These are phyloP conservation scores for Linaria vulgaris DNA, from an alignment of 257 asterid species.

Conservation along the genomic window DNA sequence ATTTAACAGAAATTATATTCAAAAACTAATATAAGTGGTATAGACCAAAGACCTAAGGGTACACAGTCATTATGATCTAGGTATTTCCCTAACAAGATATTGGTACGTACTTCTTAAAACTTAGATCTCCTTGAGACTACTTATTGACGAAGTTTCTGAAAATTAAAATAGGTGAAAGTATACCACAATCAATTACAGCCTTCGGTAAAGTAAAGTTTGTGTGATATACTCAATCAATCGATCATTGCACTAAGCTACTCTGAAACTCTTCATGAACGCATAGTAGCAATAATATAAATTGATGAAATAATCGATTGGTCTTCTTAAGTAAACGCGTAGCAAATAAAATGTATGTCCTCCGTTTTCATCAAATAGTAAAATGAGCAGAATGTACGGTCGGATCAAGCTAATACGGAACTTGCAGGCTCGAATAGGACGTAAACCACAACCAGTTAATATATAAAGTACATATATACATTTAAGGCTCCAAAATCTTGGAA, in stretches of 20 bases:
- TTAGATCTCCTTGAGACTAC: too few relatives aligned
- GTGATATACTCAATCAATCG: background rate
- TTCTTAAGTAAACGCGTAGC: background rate
- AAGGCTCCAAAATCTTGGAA: background rate
- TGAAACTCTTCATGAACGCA: background rate
- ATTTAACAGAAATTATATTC: background rate
- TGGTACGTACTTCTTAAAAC: too few relatives aligned
- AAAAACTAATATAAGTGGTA: background rate
- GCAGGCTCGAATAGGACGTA: background rate
- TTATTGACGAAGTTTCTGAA: background rate
- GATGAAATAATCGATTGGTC: background rate
- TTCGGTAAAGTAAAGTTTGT: background rate
- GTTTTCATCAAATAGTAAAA: background rate
- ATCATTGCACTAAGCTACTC: slow-evolving; percentile 4
- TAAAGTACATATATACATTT: background rate
- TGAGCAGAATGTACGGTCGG: background rate
- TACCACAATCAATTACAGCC: background rate
- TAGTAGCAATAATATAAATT: background rate
- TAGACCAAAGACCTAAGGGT: background rate
- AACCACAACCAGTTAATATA: background rate
- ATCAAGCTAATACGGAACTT: slow-evolving; percentile 2
- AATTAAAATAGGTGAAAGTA: background rate
- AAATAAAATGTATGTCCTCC: background rate
- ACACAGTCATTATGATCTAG: background rate
- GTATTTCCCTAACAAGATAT: background rate